A percentile compares a stretch with the other conserved stretches of the same genome.
Evolutionary conservation across 768 basidiomycete genomes (phyloP).

Genomic region (Rubroboletus satanas): DNA sequence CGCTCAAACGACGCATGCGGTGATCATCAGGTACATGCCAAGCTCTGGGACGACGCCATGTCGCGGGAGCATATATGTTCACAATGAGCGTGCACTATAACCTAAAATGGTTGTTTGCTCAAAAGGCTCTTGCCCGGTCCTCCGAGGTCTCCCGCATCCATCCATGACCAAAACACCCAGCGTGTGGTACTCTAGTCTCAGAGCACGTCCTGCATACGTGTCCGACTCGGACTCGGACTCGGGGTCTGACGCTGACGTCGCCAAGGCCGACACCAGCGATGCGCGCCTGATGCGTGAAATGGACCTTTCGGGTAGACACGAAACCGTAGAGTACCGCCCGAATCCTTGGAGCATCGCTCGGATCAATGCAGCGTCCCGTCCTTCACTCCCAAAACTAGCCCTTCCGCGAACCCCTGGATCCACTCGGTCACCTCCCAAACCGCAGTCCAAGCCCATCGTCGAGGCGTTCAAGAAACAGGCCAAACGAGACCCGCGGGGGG

Average conservation of each 20-base stretch:
- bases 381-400: constrained; percentile 1
- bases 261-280: constrained; percentile 19
- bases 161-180: not conserved
- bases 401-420: not conserved
- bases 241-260: not conserved
- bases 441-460: constrained; percentile 35
- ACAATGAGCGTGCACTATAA: not conserved
- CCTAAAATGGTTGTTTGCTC: not conserved
- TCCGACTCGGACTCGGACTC: constrained; percentile 21
- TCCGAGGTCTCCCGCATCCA: no score
- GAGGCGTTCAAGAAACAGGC: constrained; percentile 47
- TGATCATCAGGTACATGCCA: not conserved
- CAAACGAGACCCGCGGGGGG: constrained; percentile 3
- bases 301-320: constrained; percentile 58
- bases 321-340: constrained; percentile 61
- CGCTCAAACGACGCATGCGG: not conserved
- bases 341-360: constrained; percentile 82
- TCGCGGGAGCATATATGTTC: not conserved
- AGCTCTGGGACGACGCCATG: not conserved
- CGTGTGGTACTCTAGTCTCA: constrained; percentile 31
- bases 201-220: constrained; percentile 3
- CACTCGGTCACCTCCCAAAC: constrained; percentile 6
- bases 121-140: not conserved
- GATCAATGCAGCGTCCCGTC: constrained; percentile 64
- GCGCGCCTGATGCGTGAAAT: constrained; percentile 42